Base-by-base conservation (phyloP, 2,329 filamentous ascomycete species). In the Ilyonectria sp. region DNA sequence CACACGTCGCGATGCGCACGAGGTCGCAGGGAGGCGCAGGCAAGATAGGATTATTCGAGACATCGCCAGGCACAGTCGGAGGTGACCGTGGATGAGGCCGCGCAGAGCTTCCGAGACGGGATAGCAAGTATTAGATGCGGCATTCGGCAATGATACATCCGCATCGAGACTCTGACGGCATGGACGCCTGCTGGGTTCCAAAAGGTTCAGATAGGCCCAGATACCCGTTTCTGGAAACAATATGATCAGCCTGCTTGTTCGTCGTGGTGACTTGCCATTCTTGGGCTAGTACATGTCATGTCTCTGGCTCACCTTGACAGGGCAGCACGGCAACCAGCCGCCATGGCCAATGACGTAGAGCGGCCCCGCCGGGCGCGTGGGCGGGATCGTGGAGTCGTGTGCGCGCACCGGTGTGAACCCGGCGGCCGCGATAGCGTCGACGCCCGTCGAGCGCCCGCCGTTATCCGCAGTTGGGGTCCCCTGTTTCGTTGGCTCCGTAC, bases 361-460 rank as follows among this genome's bases (percentile, higher is more conserved):
- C 47, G 23, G 13, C 31, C 47, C 50, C 29, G 50, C 29, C 50
- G 19, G n/a, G 29, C 46, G 49, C 29, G 29, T 31, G 10, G 10
- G 31, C 49, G 29, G 49, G 19, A 53, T 53, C 49, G 11, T 35
- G 29, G 50, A 15, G 9, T 35, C n/a, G 50, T 3, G 10, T 35
- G 50, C 50, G 50, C 29, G 50, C 50, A 53, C 50, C 50, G 49
- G 49, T 52, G 49, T 33, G n/a, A 52, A 52, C 49, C 49, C 49
- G 50, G 50, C 29, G 31, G 29, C 50, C 29, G 50, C 50, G 33
- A 35, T 53, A n/a, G 50, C 50, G 29, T 31, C 47, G 47, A 33
- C 17, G 29, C 49, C 49, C 29, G 29, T 29, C 49, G 13, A 52
- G 29, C 13, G 15, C 49, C 49, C 49, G 49, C 26, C 49, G 49